Base-by-base conservation (phyloP, 2,329 filamentous ascomycete species). In the Monosporascus ibericus region DNA sequence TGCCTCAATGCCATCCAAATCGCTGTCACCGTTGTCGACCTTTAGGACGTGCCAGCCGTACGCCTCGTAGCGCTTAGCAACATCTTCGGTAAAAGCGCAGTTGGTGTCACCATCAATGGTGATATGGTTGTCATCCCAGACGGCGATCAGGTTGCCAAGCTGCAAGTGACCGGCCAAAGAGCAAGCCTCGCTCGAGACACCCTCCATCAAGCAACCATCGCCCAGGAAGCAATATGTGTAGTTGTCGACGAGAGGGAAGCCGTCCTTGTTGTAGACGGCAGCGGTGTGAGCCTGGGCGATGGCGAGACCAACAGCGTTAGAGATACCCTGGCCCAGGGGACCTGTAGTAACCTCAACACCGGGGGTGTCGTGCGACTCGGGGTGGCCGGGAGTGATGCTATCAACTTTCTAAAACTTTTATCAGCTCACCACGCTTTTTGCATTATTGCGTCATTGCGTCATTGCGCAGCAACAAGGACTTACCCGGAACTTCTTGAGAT, bases 81-180 rank as follows among this genome's bases (percentile, higher is more conserved):
- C 92, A 65, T 99, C 92, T 79, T 99, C 94, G 55, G 94, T 99
- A 81, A 99, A 97, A 62, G 94, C 87, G 69, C 84, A 86, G 78
- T 94, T 94, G 77, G 88, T 97, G 80, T 96, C 88, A 74, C 94
- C 94, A 70, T 99, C 94, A 70, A 85, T 86, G 66, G 81, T 95
- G 70, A 99, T 97, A 74, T 96, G 88, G 84, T 99, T 99, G 81
- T 99, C 94, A 70, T 99, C 94, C 75, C 92, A 99, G 75, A 99
- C 82, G 74, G 84, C 85, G 75, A 97, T 97, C 68, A 99, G 81
- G 82, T 97, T 99, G 71, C 92, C 94, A 60, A 99, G 85, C 82
- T 97, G 88, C 74, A 97, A 82, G 79, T 99, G 94, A 69, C 94
- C 94, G 63, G 94, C 94, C 63, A 91, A 82, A 56, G 91, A 96